Base-by-base conservation (phyloP, 768 basidiomycete genomes). In the Psilocybe azurescens region DNA sequence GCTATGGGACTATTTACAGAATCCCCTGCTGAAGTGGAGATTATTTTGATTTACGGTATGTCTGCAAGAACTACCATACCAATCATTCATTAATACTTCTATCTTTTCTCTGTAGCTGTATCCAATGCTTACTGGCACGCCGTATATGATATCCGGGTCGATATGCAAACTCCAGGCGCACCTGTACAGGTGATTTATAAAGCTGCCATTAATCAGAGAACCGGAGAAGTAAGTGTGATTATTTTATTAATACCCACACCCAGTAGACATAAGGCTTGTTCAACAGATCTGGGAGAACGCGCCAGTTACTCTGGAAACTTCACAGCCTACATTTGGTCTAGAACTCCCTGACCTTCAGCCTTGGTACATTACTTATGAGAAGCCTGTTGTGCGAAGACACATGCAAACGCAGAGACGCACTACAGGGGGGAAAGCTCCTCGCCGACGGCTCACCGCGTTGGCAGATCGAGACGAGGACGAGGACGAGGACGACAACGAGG, bases 71-170 rank as follows among this genome's bases (percentile, higher is more conserved):
- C 16, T n/a, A 18, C 50, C 10, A n/a, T 54, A 24, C 24, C 7
- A 10, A n/a, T 18, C 39, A 1, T 32, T 52, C 44, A 24, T 38
- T 33, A 13, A 29, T 24, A 6, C 16, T 28, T 55, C 36, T 38
- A 7, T 33, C n/a, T 16, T 29, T 36, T 13, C 20, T 16, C 20
- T 24, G 28, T 36, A 70, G 72, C 69, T 41, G 72, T 73, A 2
- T 53, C 64, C 11, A 32, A 66, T 13, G 74, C 75, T 0, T 69
- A 48, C 20, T 81, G 79, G 79, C 63, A 55, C 11, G 70, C 80
- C 2, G 60, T 60, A 7, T 81, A 81, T 46, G 76, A 80, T 58
- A 72, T 79, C 24, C 73, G 78, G 1, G 79, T 77, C 13, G 68
- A 78, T 38, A 79, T 71, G 60, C 65, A 75, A n/a, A 63, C 73